Percentiles rank a stretch among this genome's conserved stretches.
Conservation (phyloP, 108 stramenopile genomes). For the Schizochytrium sp. region DNA sequence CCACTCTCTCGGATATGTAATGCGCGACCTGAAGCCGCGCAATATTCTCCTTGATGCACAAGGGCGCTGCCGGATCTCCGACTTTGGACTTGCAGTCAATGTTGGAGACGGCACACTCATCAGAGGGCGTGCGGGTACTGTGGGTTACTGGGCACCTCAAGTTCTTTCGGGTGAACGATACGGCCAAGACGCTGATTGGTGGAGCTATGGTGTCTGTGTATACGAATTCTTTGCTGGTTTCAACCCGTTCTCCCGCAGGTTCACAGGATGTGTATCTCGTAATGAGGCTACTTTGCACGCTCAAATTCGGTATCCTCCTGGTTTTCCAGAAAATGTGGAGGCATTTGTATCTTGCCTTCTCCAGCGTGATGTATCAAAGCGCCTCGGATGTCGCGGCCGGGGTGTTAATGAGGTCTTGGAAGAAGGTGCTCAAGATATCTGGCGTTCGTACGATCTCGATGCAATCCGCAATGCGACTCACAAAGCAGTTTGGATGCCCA, state of each 20-base stretch:
- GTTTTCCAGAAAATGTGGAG: conserved; percentile 45
- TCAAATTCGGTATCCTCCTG: conserved; percentile 68
- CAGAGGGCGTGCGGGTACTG: conserved; percentile 48
- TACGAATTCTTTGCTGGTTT: conserved; percentile 73
- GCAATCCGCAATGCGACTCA: neutral
- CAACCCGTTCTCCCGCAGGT: conserved; percentile 71
- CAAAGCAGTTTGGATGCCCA: neutral
- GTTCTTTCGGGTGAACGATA: conserved; percentile 62
- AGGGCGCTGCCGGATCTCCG: conserved; percentile 74
- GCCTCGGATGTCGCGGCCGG: conserved; percentile 63
- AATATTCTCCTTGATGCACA: conserved; percentile 73
- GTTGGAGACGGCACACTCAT: neutral
- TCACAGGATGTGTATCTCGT: conserved; percentile 62
- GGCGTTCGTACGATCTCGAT: conserved; percentile 35
- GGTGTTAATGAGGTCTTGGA: conserved; percentile 43
- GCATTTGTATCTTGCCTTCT: conserved; percentile 65
- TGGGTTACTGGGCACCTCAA: conserved; percentile 75
- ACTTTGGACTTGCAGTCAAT: conserved; percentile 69
- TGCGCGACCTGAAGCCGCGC: conserved; percentile 75
- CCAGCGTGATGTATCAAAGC: conserved; percentile 49
- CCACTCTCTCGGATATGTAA: conserved; percentile 73
- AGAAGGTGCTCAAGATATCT: neutral
- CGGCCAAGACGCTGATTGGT: conserved; percentile 74
- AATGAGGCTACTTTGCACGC: conserved; percentile 63
- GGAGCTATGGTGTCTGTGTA: conserved; percentile 72